Evolutionary conservation across 2,329 filamentous ascomycete species (phyloP).

Genomic region (Alternaria infectoria): DNA sequence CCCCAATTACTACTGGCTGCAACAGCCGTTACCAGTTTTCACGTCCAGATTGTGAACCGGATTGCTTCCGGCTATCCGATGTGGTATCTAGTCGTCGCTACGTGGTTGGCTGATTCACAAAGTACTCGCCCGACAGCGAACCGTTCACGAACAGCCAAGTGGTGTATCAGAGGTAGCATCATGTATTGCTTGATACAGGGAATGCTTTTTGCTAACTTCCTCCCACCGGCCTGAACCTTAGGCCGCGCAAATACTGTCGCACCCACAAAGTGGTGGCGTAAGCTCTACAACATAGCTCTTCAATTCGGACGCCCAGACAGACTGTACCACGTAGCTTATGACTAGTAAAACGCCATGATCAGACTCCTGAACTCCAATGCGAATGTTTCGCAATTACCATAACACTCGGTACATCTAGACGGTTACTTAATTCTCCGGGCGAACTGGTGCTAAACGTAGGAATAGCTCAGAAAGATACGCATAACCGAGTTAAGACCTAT

Average conservation of each 20-base stretch:
- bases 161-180: slow-evolving; percentile 62
- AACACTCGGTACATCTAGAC: not conserved
- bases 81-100: slow-evolving; percentile 84
- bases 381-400: not conserved
- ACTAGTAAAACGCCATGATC: not conserved
- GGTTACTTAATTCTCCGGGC: not conserved
- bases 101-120: slow-evolving; percentile 22
- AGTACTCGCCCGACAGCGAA: not conserved
- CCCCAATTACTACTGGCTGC: slow-evolving; percentile 75
- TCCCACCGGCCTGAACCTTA: slow-evolving; percentile 77
- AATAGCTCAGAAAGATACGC: not conserved
- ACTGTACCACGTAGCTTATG: not conserved
- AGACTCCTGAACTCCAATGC: not conserved
- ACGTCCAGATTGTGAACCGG: slow-evolving; percentile 92
- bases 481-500: not conserved
- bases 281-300: not conserved
- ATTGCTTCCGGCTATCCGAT: slow-evolving; percentile 86
- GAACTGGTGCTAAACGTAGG: not conserved
- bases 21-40: slow-evolving; percentile 79
- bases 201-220: slow-evolving; percentile 83
- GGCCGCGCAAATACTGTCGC: not conserved
- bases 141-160: slow-evolving; percentile 10
- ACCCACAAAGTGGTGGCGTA: not conserved
- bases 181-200: slow-evolving; percentile 86
- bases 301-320: not conserved